Evolutionary conservation across 371 early-diverging fungal species (phyloP), one percentile per base, ranked within the genome.

Genomic region (Lichtheimia ornata): DNA sequence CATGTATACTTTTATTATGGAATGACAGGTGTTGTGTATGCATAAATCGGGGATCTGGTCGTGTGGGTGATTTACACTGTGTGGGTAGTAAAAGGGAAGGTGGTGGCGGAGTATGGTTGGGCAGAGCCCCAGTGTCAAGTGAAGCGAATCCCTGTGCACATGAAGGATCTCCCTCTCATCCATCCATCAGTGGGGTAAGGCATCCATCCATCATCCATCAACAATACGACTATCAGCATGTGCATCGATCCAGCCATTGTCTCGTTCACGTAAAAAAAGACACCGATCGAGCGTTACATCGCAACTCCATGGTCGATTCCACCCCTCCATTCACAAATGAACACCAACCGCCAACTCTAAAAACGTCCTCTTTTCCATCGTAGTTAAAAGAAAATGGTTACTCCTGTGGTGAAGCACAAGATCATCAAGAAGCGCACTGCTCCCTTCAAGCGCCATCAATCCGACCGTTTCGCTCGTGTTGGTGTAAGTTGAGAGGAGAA

Each of bases 341-440:
- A 35, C 35, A 35, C 35, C 35, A 35, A 1, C 35, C 35, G 9
- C 35, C 35, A 43, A 56, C 42, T 42, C 5, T 17, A 7, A 42
- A 20, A 12, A 42, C 41, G 50, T 56, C 30, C 43, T 7, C 45
- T 13, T 45, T 14, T 43, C 12, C 27, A 53, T 53, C 13, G 35
- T 20, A 18, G 7, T 41, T 18, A 12, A 35, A 50, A 14, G 17
- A 66, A 20, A 47, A 93, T 93, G 93, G 92, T 93, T 72, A 87
- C 93, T 81, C 91, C 97, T 73, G 81, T 92, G 66, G 93, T 91
- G 74, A 94, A 94, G 84, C 90, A 87, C 81, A 88, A 81, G 72
- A 98, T 97, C 76, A 91, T 97, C 79, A 98, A 99, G 94, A 99
- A 99, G 94, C 95, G 96, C 84, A 95, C 94, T 71, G 94, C 93